Evolutionary conservation across 768 basidiomycete genomes (phyloP), one percentile per base, ranked within the genome.

Genomic region (Boletellus ananiceps): DNA sequence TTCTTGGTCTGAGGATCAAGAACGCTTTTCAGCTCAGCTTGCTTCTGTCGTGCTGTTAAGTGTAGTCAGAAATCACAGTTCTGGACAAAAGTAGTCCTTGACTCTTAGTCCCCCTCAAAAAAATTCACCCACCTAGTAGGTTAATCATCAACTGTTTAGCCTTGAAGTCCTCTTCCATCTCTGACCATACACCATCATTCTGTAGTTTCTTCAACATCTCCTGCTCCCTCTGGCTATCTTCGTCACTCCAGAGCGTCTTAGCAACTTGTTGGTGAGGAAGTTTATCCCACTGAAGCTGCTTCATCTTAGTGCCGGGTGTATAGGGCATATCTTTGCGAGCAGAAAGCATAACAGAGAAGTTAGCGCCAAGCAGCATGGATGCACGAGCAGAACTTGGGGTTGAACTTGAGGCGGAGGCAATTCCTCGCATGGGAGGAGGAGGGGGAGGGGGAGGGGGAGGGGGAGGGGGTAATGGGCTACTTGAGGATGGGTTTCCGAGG

Each of bases 151-250:
- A 75, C 65, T 96, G 91, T 69, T 93, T 93, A 15, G 93, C 93
- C 63, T 93, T 92, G 74, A 99, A 99, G 64, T 93, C 93, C 62
- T 95, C 88, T 66, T 98, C 93, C 88, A 99, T 97, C 71, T 93
- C 86, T 61, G 78, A 78, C 87, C 93, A 97, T 13, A 99, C 83
- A 38, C 93, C 91, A 59, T 93, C 89, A 44, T 73, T 69, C 59
- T 87, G 84, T 40, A 99, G 70, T 67, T 88, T 89, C 65, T 82
- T 77, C 37, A 93, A 69, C 78, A 93, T 90, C 57, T 89, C 84
- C 52, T 80, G 74, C 61, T 92, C 89, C 60, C 82, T 83, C 56
- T 82, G 73, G 32, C 50, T 46, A 45, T 74, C 71, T 51, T 91
- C 88, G 34, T 78, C 78, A 45, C 76, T 86, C 88, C 93, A 99